phyloP scores from a whole-genome alignment of 345 rosid genomes.

The Litchi chinensis region DNA sequence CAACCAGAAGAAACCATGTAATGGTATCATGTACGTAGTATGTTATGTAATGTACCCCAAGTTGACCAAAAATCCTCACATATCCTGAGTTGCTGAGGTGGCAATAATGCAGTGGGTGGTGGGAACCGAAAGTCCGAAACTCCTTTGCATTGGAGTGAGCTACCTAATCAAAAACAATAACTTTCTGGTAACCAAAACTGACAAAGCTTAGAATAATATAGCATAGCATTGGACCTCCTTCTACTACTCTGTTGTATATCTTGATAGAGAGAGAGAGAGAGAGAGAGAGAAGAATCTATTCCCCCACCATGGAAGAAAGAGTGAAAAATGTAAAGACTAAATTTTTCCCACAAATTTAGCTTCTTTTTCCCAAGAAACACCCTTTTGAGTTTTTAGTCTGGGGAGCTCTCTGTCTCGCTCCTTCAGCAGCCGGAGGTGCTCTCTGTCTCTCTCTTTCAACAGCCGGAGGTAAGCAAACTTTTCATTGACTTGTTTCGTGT shows the following conservation, averaged over 20 bases:
- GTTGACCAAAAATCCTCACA: conserved; percentile 2
- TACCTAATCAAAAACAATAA: conserved; percentile 44
- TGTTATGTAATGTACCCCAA: background rate
- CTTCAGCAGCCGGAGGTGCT: conserved; percentile 17
- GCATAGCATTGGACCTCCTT: background rate
- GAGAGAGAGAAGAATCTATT: conserved; percentile 28
- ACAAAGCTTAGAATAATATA: conserved; percentile 17
- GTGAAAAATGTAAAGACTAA: conserved; percentile 8
- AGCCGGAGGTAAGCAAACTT: conserved; percentile 20
- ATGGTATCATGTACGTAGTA: no score
- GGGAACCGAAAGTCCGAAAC: conserved; percentile 12
- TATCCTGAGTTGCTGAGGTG: conserved; percentile 12
- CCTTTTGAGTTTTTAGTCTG: conserved; percentile 15
- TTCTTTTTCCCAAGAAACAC: conserved; percentile 27
- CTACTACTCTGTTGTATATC: background rate
- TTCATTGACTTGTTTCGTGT: background rate
- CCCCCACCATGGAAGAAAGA: conserved; percentile 21
- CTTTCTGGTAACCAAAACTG: conserved; percentile 35
- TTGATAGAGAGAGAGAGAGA: conserved; percentile 18
- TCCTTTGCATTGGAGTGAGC: conserved; percentile 42
- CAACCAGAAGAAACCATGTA: background rate
- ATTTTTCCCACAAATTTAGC: background rate
- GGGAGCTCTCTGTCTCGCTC: conserved; percentile 7
- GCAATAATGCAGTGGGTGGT: conserved; percentile 30
- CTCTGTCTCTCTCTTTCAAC: conserved; percentile 8